phyloP scores from a whole-genome alignment of 805 yeast genomes.

The Kazachstania martiniae region DNA sequence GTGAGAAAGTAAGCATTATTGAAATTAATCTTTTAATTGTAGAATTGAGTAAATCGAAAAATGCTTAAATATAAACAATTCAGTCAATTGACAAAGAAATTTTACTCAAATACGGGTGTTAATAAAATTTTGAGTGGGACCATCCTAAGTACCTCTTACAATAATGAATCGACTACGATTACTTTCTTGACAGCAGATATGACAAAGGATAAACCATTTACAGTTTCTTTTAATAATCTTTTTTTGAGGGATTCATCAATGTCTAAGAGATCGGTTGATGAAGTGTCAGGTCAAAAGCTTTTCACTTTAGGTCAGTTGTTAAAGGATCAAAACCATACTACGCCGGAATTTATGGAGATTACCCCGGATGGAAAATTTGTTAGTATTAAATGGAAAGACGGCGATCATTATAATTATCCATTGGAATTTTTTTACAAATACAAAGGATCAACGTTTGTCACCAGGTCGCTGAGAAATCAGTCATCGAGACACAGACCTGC shows the following conservation, averaged over 20 bases:
- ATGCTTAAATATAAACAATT: too few relatives aligned
- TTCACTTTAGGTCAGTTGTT: constrained; percentile 49
- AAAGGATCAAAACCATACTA: constrained; percentile 21
- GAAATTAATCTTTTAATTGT: too few relatives aligned
- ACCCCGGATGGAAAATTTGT: constrained; percentile 27
- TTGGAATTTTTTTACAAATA: constrained; percentile 37
- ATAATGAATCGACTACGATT: constrained; percentile 16
- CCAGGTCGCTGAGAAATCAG: constrained; percentile 19
- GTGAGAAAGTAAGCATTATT: too few relatives aligned
- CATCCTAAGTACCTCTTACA: constrained; percentile 6
- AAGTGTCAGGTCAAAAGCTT: constrained; percentile 39
- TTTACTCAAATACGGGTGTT: too few relatives aligned
- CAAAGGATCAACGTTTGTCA: constrained; percentile 28
- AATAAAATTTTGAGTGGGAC: too few relatives aligned
- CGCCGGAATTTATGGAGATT: constrained; percentile 30
- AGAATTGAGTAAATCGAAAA: too few relatives aligned
- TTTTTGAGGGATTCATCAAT: constrained; percentile 61
- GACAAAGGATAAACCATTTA: constrained; percentile 8
- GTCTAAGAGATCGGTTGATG: constrained; percentile 38
- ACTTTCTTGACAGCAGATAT: constrained; percentile 12
- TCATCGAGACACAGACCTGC: constrained; percentile 24
- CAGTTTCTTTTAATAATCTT: constrained; percentile 35
- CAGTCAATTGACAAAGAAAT: too few relatives aligned
- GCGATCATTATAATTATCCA: constrained; percentile 34
- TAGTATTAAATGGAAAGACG: constrained; percentile 39